Evolutionary conservation across 2,329 filamentous ascomycete species (phyloP).

Genomic region (Ophiosphaerella korrae): DNA sequence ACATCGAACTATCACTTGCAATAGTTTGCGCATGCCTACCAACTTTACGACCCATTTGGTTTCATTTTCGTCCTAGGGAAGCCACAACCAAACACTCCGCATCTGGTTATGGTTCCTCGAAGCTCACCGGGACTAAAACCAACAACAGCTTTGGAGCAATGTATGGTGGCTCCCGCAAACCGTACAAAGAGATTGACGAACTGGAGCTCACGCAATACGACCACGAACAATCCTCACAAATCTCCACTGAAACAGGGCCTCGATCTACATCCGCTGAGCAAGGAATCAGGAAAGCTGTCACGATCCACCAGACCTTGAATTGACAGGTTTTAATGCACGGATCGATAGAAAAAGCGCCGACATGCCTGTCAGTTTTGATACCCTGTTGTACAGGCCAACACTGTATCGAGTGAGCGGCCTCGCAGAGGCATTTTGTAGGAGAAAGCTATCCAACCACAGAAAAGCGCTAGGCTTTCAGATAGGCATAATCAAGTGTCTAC

Average conservation of each 20-base stretch:
- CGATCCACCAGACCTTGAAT: slow-evolving; percentile 18
- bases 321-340: neutral
- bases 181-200: slow-evolving; percentile 27
- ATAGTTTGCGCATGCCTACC: slow-evolving; percentile 33
- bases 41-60: slow-evolving; percentile 32
- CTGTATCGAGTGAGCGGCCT: no score
- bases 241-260: slow-evolving; percentile 7
- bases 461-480: no score
- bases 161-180: slow-evolving; percentile 11
- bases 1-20: slow-evolving; percentile 34
- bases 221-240: neutral
- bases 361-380: no score
- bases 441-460: no score
- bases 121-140: slow-evolving; percentile 13
- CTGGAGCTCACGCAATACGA: slow-evolving; percentile 24
- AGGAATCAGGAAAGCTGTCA: slow-evolving; percentile 18
- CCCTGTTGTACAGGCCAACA: no score
- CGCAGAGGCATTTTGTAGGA: no score
- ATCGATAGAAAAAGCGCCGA: no score
- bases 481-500: no score
- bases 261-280: slow-evolving; percentile 3
- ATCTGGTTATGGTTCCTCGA: slow-evolving; percentile 19
- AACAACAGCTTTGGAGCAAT: slow-evolving; percentile 14
- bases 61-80: slow-evolving; percentile 19
- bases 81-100: slow-evolving; percentile 12